Base-by-base conservation (phyloP, 805 yeast genomes). In the Nakazawaea holstii region DNA sequence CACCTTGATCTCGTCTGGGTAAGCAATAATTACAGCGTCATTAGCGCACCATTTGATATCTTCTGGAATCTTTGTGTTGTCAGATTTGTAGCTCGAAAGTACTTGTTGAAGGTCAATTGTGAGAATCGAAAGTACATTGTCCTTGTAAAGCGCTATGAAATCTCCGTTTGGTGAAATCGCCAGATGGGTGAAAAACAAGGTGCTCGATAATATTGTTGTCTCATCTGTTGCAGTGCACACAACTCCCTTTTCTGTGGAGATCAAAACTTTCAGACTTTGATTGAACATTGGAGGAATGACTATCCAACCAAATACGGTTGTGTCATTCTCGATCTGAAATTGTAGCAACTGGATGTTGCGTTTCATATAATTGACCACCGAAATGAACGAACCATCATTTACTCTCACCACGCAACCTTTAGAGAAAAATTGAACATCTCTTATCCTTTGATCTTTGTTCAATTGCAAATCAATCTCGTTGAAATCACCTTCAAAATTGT, bases 11-110 rank as follows among this genome's bases (percentile, higher is more conserved):
- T 84, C 89, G 54, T 84, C 92, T 2, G 74, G 67, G 50, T 65
- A 65, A 1, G 79, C 67, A 10, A 84, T 59, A 0, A 82, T 80
- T 1, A 91, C 80, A 0, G 94, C 88, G 63, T 89, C 96, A 54
- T 83, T 80, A 0, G 92, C 88, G 59, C 96, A 84, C 98, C 97
- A 94, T 49, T 72, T 73, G 15, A 87, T 65, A 50, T 74, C 73
- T 37, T 57, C 61, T 0, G 84, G 81, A 0, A 55, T 50, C 5
- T 63, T 46, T 27, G 62, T 24, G 48, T 57, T 56, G 20, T 57
- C 60, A 2, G 77, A 66, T 8, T 72, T 60, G 55, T 70, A 42
- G 41, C 70, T 75, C 38, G 74, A 62, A 13, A 78, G 63, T 6
- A 68, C 64, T 29, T 66, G 66, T 48, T 69, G 64, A 48, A 79